These are phyloP conservation scores for Dictyostelium capitatum DNA, from an alignment of 78 protist genomes.

Conservation along the genomic window DNA sequence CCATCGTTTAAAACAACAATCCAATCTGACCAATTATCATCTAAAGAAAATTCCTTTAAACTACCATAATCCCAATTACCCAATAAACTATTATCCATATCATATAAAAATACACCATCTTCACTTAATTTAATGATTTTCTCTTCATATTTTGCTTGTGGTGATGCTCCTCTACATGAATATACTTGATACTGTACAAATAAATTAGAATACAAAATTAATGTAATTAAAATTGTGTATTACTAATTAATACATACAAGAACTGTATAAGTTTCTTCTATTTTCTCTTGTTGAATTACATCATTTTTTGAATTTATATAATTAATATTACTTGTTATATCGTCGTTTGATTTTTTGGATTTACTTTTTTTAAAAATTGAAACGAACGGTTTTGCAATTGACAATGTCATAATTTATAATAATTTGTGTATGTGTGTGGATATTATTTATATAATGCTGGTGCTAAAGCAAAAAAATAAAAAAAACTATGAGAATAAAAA, in stretches of 20 bases:
- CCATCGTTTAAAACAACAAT: constrained; percentile 38
- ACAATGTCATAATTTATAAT: not conserved
- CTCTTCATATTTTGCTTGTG: constrained; percentile 11
- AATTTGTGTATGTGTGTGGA: too few species aligned
- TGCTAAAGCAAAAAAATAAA: too few species aligned
- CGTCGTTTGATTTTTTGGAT: not conserved
- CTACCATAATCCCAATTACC: not conserved
- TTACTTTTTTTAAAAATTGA: constrained; percentile 15
- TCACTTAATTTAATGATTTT: constrained; percentile 19
- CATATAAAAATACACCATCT: constrained; percentile 36
- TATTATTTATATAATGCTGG: too few species aligned
- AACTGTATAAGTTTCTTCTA: constrained; percentile 18
- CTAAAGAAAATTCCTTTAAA: constrained; percentile 27
- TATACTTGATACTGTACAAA: not conserved
- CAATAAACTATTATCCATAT: not conserved
- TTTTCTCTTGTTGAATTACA: not conserved
- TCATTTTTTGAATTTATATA: not conserved
- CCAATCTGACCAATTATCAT: constrained; percentile 67
- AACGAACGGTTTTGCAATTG: constrained; percentile 16
- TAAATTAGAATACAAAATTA: not conserved
- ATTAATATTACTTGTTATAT: not conserved
- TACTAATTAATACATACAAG: not conserved
- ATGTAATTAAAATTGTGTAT: not conserved
- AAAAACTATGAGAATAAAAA: too few species aligned
- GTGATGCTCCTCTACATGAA: constrained; percentile 28